Evolutionary conservation across 2,329 filamentous ascomycete species (phyloP).

Genomic region (Fusarium verticillioides): DNA sequence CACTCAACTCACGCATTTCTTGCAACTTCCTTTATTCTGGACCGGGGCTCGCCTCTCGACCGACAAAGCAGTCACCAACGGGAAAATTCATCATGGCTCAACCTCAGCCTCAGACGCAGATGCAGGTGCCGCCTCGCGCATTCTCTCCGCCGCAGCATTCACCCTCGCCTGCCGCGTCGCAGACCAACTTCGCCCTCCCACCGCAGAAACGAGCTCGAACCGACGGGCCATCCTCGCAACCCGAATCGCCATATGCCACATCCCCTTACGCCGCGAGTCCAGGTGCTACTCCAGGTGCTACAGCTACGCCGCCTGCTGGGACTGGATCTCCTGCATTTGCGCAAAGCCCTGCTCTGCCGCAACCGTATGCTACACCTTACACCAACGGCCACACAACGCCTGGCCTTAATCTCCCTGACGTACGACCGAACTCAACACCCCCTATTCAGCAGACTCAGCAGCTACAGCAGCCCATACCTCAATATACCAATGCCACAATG

Average conservation of each 20-base stretch:
- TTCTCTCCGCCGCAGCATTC: constrained; percentile 73
- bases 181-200: constrained; percentile 67
- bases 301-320: constrained; percentile 54
- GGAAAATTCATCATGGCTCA: constrained; percentile 63
- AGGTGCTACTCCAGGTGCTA: constrained; percentile 54
- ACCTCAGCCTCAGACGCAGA: constrained; percentile 59
- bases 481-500: constrained; percentile 43
- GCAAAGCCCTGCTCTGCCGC: constrained; percentile 48
- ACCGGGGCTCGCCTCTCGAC: constrained; percentile 13
- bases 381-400: constrained; percentile 52
- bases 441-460: constrained; percentile 49
- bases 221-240: constrained; percentile 74
- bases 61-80: constrained; percentile 7
- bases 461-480: constrained; percentile 34
- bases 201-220: constrained; percentile 73
- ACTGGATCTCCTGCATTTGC: constrained; percentile 52
- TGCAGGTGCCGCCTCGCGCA: constrained; percentile 60
- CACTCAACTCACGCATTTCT: constrained; percentile 29
- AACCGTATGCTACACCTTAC: constrained; percentile 52
- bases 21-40: constrained; percentile 9
- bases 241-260: constrained; percentile 69
- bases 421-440: constrained; percentile 48
- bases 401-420: constrained; percentile 50
- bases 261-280: constrained; percentile 64
- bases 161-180: constrained; percentile 69